A percentile compares a stretch with the other conserved stretches of the same genome.
These are phyloP conservation scores for Hemerocallis citrina DNA, from an alignment of 106 monocot species.

Conservation along the genomic window DNA sequence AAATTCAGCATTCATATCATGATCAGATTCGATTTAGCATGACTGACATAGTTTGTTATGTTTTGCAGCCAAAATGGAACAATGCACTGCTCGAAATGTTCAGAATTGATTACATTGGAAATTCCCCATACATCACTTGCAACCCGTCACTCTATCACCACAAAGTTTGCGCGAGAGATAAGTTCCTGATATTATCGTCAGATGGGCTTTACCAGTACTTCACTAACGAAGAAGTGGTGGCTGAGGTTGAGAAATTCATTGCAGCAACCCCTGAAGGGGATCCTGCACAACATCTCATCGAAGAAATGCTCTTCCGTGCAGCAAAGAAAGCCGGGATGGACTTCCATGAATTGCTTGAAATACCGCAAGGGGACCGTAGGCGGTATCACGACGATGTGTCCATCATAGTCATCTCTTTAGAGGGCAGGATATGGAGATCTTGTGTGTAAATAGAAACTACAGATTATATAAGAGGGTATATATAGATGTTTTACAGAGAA, in stretches of 20 bases:
- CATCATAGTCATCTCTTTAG: conserved; percentile 49
- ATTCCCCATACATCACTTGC: conserved; percentile 53
- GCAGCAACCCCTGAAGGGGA: conserved; percentile 43
- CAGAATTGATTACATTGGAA: conserved; percentile 51
- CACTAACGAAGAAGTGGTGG: conserved; percentile 53
- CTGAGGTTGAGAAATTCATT: conserved; percentile 52
- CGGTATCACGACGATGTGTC: conserved; percentile 51
- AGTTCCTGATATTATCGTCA: conserved; percentile 54
- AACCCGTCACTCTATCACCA: conserved; percentile 45
- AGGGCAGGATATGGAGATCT: conserved; percentile 65
- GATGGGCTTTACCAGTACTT: conserved; percentile 71
- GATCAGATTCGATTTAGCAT: neutral
- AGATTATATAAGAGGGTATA: neutral
- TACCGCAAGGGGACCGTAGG: conserved; percentile 55
- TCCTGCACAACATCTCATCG: conserved; percentile 62
- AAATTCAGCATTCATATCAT: neutral
- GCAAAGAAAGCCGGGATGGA: conserved; percentile 60
- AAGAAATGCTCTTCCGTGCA: conserved; percentile 59
- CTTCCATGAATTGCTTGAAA: conserved; percentile 57
- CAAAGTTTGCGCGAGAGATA: conserved; percentile 20
- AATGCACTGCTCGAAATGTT: conserved; percentile 60
- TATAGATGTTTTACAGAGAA: neutral
- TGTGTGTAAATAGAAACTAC: conserved; percentile 29
- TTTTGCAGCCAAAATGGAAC: conserved; percentile 65
- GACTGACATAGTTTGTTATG: neutral